phyloP scores from a whole-genome alignment of 2,329 filamentous ascomycete species.

The Xylariaceae sp. region DNA sequence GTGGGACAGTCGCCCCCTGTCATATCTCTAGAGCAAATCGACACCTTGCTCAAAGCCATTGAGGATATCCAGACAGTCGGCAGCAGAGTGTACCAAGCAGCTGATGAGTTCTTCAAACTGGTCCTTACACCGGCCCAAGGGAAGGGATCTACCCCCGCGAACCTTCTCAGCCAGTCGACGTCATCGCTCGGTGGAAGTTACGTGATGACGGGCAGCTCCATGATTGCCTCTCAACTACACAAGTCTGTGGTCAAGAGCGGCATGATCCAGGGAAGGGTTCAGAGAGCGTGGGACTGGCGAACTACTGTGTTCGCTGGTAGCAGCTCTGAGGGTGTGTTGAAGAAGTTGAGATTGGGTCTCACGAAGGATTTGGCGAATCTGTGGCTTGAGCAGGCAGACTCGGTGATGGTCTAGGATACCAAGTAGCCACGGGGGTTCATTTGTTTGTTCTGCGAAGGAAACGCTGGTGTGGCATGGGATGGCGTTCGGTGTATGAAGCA shows the following conservation, averaged over 20 bases:
- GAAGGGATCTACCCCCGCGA: slow-evolving; percentile 61
- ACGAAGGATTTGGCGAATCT: slow-evolving; percentile 70
- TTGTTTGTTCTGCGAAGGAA: no score
- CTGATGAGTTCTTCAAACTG: slow-evolving; percentile 74
- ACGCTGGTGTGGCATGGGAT: no score
- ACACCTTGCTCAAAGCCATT: slow-evolving; percentile 59
- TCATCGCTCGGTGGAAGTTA: slow-evolving; percentile 55
- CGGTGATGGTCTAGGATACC: slow-evolving; percentile 40
- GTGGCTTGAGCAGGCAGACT: slow-evolving; percentile 67
- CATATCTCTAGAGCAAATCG: slow-evolving; percentile 71
- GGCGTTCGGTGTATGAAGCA: no score
- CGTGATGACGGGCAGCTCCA: slow-evolving; percentile 70
- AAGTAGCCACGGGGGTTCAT: background rate
- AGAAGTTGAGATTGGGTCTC: slow-evolving; percentile 68
- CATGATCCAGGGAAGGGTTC: slow-evolving; percentile 40
- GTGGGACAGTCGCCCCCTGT: slow-evolving; percentile 55
- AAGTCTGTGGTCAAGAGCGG: slow-evolving; percentile 48
- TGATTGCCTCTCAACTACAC: slow-evolving; percentile 63
- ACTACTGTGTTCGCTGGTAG: slow-evolving; percentile 53
- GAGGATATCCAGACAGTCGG: slow-evolving; percentile 71
- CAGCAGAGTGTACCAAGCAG: slow-evolving; percentile 67
- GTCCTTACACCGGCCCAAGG: slow-evolving; percentile 70
- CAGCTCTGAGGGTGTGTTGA: slow-evolving; percentile 68
- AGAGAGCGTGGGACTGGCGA: slow-evolving; percentile 71
- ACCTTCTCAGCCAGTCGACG: slow-evolving; percentile 57